Evolutionary conservation across 192 early-diverging fungal genomes (phyloP).

Genomic region (Diversispora epigaea): DNA sequence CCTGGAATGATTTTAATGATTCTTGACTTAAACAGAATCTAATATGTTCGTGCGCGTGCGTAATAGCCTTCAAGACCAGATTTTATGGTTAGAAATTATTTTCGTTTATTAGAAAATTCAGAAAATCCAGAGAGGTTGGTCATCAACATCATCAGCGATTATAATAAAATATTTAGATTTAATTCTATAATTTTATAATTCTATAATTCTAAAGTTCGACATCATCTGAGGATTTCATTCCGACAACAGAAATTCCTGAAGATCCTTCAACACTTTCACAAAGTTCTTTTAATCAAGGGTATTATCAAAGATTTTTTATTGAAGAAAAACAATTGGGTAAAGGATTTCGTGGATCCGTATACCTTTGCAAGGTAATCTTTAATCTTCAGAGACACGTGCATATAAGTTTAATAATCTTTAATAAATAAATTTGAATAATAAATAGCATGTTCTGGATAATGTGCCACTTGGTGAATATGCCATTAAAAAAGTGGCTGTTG

Average conservation of each 20-base stretch:
- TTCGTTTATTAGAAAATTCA: constrained; percentile 51
- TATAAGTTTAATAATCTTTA: not conserved
- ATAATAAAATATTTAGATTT: not conserved
- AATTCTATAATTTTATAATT: no score
- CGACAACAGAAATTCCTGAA: not conserved
- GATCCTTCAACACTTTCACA: constrained; percentile 46
- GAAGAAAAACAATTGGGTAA: constrained; percentile 85
- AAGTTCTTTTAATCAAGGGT: constrained; percentile 89
- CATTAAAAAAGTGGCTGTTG: constrained; percentile 93
- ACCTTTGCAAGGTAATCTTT: constrained; percentile 66
- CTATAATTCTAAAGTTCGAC: no score
- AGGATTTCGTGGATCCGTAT: constrained; percentile 88
- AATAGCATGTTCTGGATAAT: constrained; percentile 64
- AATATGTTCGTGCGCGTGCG: no score
- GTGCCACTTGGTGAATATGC: constrained; percentile 84
- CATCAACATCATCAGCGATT: not conserved
- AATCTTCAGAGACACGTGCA: constrained; percentile 66
- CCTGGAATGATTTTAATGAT: no score
- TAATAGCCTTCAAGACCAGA: constrained; percentile 22
- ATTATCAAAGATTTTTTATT: constrained; percentile 91
- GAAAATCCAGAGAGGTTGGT: not conserved
- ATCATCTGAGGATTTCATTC: not conserved
- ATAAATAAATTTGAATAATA: not conserved
- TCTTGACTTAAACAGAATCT: not conserved
- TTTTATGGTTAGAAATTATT: constrained; percentile 59